Base-by-base conservation (phyloP, 73 alveolate genomes). In the Stentor roeselii region DNA sequence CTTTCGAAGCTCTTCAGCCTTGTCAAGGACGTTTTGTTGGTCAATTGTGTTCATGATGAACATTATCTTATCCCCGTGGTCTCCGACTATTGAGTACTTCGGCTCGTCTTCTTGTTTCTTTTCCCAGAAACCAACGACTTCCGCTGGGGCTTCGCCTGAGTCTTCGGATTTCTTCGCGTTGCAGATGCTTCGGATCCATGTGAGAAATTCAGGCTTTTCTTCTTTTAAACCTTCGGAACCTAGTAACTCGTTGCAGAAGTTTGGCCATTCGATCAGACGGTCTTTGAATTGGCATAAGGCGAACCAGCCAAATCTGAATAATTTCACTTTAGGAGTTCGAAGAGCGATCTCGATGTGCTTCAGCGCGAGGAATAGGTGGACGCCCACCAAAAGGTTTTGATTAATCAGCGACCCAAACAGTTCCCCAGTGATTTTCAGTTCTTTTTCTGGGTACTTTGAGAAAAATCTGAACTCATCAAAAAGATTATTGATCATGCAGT, bases 401-500 rank as follows among this genome's bases (percentile, higher is more conserved):
- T 85, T 89, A 31, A 94, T 91, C 60, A 94, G 87, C 40, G 92
- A 96, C 0, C 99, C 99, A 88, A 94, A 96, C 36, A 97, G 92
- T 75, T 93, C 88, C 42, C 98, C 98, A 34, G 97, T 93, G 67
- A 91, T 92, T 88, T 82, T 90, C 75, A 97, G 95, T 83, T 96
- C 98, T 60, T 94, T 92, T 58, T 91, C 93, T 3, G 99, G 99
- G 82, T 97, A 97, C 88, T 95, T 90, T 86, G 90, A 97, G 90
- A 95, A 94, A 87, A 94, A 97, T 76, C 98, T 85, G 88, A 94
- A 96, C 91, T 97, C 99, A 88, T 97, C 99, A 87, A 96, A 95
- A 35, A 97, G 87, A 75, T 96, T 93, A 84, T 97, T 98, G 42
- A 97, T 95, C 98, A 97, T 96, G 87, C 99, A 97, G 35, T 98